Evolutionary conservation across 495 filamentous ascomycete genomes (phyloP), one percentile per base, ranked within the genome.

Genomic region (Tuber aestivum): DNA sequence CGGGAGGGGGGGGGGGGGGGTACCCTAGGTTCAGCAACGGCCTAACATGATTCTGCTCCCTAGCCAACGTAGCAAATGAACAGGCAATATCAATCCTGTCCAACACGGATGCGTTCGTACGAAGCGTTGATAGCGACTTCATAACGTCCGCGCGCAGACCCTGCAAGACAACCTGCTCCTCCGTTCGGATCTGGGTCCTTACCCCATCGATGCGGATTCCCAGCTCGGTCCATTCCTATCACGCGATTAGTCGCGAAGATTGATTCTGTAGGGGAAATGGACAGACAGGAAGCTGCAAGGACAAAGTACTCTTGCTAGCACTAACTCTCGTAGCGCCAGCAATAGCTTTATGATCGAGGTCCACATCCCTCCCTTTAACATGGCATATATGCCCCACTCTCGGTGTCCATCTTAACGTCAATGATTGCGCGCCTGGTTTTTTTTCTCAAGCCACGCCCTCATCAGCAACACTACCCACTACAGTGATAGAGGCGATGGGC

Each of bases 71-170:
- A 9, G 96, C 92, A 72, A 95, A 95, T 0, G 93, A 93, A 76
- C 92, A 92, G 2, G 91, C 89, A 40, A 99, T 91, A 83, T 99
- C 95, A 7, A 99, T 87, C 83, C 97, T 93, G 82, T 97, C 96
- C 35, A 99, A 89, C 0, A 97, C 93, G 5, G 88, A 86, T 5
- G 94, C 95, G 83, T 97, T 97, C 73, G 90, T 91, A 0, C 95
- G 91, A 23, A 99, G 89, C 76, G 90, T 92, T 41, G 95, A 88
- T 12, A 99, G 87, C 77, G 92, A 92, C 20, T 87, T 81, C 3
- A 97, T 89, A 1, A 97, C 94, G 50, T 88, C 86, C n/a, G 87
- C 87, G 10, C 94, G 92, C 4, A 97, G 84, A 42, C 86, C 80
- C 70, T 87, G 85, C 74, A 96, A 92, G 37, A 97, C 88, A 3